Evolutionary conservation across 1,284 basidiomycete genomes (phyloP), one percentile per base, ranked within the genome.

Genomic region (Malassezia pachydermatis): DNA sequence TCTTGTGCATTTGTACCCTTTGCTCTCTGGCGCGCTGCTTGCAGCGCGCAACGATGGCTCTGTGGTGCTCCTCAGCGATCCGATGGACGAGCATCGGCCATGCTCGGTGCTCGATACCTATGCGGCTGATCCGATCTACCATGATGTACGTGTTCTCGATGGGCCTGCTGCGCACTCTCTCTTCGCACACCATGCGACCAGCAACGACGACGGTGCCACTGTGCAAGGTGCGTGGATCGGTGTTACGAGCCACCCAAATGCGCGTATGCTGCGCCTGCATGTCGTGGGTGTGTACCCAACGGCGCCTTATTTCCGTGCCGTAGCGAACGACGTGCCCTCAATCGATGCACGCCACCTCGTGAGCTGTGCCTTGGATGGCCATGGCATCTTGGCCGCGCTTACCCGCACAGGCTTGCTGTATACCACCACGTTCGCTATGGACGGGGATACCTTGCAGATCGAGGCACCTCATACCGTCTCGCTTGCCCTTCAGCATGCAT

Each of bases 341-440:
- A 34, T 35, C 19, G 41, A 33, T 7, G 45, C 29, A 5, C 29
- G 16, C 5, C 17, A 27, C 10, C 16, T 50, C 22, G 28, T 27
- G 11, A 44, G 41, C 22, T 37, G 38, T 17, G 41, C 48, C 4
- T 25, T 34, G 16, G 28, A 42, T 8, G 10, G 25, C 11, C 17
- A 39, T 13, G 48, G 41, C 24, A 36, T 30, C 32, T 23, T 51
- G 13, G 32, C 35, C 2, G 43, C 34, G 24, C 48, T 51, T 23
- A 17, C 27, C 7, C 16, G 25, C 32, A 23, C 13, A 14, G 41
- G 41, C 33, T 20, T 8, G 29, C 43, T 51, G n/a, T 11, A 28
- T 22, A 22, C 48, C 17, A 24, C 23, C 20, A 30, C 22, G 5
- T 34, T 2, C 17, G 11, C 17, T 32, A 28, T 10, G 36, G 14